Evolutionary conservation across 2,329 filamentous ascomycete genomes (phyloP).

Genomic region (Plectosphaerella sp.): DNA sequence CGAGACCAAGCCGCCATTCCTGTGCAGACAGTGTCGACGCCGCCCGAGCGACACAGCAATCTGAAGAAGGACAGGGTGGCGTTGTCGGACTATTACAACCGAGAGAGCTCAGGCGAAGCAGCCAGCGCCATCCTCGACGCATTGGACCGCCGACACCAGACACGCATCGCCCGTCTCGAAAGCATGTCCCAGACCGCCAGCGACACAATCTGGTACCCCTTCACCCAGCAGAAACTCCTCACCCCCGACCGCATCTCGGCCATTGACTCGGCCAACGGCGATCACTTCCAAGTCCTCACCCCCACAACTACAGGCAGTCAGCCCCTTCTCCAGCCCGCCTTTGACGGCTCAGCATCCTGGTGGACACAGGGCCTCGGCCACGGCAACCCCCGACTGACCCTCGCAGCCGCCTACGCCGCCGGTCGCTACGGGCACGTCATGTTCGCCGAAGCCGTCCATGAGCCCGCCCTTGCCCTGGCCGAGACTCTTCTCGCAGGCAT

Average conservation of each 20-base stretch:
- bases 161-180: conserved; percentile 54
- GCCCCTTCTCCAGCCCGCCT: conserved; percentile 56
- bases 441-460: conserved; percentile 77
- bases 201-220: conserved; percentile 76
- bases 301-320: conserved; percentile 3
- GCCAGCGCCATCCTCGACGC: conserved; percentile 42
- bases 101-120: conserved; percentile 29
- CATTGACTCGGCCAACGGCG: conserved; percentile 77
- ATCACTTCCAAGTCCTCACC: conserved; percentile 64
- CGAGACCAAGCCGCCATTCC: conserved; percentile 50
- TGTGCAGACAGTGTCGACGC: conserved; percentile 52
- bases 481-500: conserved; percentile 57
- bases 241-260: conserved; percentile 59
- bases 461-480: conserved; percentile 68
- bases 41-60: conserved; percentile 44
- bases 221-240: conserved; percentile 72
- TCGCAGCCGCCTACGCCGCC: conserved; percentile 75
- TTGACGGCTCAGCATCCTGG: conserved; percentile 85
- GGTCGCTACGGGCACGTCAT: conserved; percentile 85
- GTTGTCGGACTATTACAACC: conserved; percentile 62
- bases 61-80: conserved; percentile 43
- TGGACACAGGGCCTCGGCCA: conserved; percentile 89
- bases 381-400: conserved; percentile 64
- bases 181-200: conserved; percentile 59
- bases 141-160: conserved; percentile 48